These are phyloP conservation scores for Russula virescens DNA, from an alignment of 768 basidiomycete species.

Conservation along the genomic window DNA sequence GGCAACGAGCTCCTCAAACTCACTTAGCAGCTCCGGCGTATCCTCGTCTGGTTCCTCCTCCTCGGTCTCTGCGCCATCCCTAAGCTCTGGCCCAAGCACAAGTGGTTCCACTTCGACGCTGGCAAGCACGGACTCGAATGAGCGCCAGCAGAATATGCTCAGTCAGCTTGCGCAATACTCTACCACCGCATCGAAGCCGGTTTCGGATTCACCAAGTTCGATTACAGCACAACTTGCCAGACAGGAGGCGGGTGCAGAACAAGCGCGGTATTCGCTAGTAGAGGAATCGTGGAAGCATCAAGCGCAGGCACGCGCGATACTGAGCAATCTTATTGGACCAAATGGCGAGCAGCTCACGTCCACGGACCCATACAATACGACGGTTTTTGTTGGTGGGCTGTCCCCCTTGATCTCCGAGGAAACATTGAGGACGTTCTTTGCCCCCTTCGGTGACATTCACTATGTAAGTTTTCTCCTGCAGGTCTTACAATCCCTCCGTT, in stretches of 20 bases:
- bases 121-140: slow-evolving; percentile 46
- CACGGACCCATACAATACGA: slow-evolving; percentile 94
- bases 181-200: slow-evolving; percentile 8
- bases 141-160: slow-evolving; percentile 42
- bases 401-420: slow-evolving; percentile 88
- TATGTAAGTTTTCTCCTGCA: slow-evolving; percentile 50
- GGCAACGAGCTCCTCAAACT: slow-evolving; percentile 24
- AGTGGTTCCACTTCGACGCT: slow-evolving; percentile 48
- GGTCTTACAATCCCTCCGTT: slow-evolving; percentile 15
- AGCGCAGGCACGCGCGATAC: slow-evolving; percentile 73
- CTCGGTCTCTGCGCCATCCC: slow-evolving; percentile 32
- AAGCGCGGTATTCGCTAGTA: slow-evolving; percentile 47
- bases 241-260: slow-evolving; percentile 40
- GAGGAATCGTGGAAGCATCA: slow-evolving; percentile 85
- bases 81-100: slow-evolving; percentile 36
- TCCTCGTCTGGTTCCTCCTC: slow-evolving; percentile 41
- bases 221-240: slow-evolving; percentile 39
- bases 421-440: slow-evolving; percentile 83
- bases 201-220: slow-evolving; percentile 26
- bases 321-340: slow-evolving; percentile 79
- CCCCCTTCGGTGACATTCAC: slow-evolving; percentile 90
- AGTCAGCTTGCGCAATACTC: slow-evolving; percentile 40
- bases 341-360: slow-evolving; percentile 84
- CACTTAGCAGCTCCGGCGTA: slow-evolving; percentile 26
- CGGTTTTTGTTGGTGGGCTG: slow-evolving; percentile 89